Base-by-base conservation (phyloP, 208 protist species). In the Acanthamoeba comandoni region DNA sequence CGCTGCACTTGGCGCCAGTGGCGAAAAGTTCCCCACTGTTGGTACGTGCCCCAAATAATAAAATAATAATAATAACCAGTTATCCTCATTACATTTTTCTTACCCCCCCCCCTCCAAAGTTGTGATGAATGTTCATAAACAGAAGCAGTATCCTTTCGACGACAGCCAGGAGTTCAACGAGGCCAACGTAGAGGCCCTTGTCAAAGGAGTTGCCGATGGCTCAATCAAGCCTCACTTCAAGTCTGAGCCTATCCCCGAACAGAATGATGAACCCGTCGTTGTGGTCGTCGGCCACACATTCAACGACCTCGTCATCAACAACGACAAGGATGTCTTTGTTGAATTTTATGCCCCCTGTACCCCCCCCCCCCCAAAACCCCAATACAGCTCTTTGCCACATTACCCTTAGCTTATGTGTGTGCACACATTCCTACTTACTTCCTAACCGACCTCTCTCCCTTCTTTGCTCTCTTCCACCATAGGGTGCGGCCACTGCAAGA, bases 401-500 rank as follows among this genome's bases (percentile, higher is more conserved):
- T 13, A 13, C 15, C 39, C 26, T 70, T 70, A 43, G 64, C 39
- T 9, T 31, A 70, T 70, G 64, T 31, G 19, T 19, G 64, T 31
- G 39, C 64, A 13, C 19, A 11, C 26, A 13, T 9, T 70, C 26
- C 19, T 22, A 22, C 19, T 24, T 70, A 31, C 64, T 24, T 70
- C 26, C 64, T 19, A 43, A 11, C 64, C 11, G 9, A 31, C 26
- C 22, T 55, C 19, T 69, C 22, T 79, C 22, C 5, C 31, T 13
- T 39, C 48, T 9, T 62, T 13, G 5, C 77, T 65, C 26, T 26
- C 51, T 39, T 29, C n/a, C n/a, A n/a, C n/a, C n/a, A 9, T 11
- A 82, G 98, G 97, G 97, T 99, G 98, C 93, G 97, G 97, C 48
- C 97, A 98, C 95, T 99, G 98, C 96, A 96, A 94, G 92, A 57